phyloP scores from a whole-genome alignment of 805 yeast genomes.

The Blastobotrys terrestris region DNA sequence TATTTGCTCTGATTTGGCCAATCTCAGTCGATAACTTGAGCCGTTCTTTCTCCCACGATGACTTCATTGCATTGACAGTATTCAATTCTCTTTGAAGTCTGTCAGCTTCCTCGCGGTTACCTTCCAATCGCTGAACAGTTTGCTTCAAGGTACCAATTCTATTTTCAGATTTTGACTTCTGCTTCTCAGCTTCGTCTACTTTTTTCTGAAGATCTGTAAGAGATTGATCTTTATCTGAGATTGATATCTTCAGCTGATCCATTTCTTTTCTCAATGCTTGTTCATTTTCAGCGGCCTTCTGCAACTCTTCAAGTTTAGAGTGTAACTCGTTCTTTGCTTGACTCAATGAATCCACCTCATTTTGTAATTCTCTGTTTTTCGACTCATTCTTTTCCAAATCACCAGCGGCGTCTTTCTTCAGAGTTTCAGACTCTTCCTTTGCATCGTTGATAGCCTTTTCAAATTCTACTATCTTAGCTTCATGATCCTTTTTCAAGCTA shows the following conservation, averaged over 20 bases:
- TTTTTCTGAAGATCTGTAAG: slow-evolving; percentile 39
- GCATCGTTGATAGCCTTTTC: slow-evolving; percentile 2
- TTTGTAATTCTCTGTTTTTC: background rate
- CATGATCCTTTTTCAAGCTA: slow-evolving; percentile 1
- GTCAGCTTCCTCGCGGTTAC: slow-evolving; percentile 13
- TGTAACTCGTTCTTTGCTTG: slow-evolving; percentile 1
- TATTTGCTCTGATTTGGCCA: slow-evolving; percentile 12
- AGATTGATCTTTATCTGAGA: slow-evolving; percentile 36
- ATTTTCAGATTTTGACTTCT: slow-evolving; percentile 32
- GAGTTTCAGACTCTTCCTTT: slow-evolving; percentile 18
- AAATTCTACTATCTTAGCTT: background rate
- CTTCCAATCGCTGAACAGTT: slow-evolving; percentile 15
- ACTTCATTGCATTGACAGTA: slow-evolving; percentile 4
- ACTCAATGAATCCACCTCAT: slow-evolving; percentile 1
- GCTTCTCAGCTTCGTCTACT: slow-evolving; percentile 33
- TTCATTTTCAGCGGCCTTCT: slow-evolving; percentile 23
- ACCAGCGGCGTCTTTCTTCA: slow-evolving; percentile 38
- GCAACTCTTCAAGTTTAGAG: slow-evolving; percentile 14
- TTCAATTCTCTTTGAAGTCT: slow-evolving; percentile 13
- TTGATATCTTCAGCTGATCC: slow-evolving; percentile 30
- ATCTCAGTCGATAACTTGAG: slow-evolving; percentile 13
- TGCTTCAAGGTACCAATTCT: slow-evolving; percentile 14
- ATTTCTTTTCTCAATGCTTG: slow-evolving; percentile 29
- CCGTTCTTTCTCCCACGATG: slow-evolving; percentile 17
- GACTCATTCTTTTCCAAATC: slow-evolving; percentile 33